Conservation (phyloP, 179 eudicot species). For the Silene coronaria region DNA sequence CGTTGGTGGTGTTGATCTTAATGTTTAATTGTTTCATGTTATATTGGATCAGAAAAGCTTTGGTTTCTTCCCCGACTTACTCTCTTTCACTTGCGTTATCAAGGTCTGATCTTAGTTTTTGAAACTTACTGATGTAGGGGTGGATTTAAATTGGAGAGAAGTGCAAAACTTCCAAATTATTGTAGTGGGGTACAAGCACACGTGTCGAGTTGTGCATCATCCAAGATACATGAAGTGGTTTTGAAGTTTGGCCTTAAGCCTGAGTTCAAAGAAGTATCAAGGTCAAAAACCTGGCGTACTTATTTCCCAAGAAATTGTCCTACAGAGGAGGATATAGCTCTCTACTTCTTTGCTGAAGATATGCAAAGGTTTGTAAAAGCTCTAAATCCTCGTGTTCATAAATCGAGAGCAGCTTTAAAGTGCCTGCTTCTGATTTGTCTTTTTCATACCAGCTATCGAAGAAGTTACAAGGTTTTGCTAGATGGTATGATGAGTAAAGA, state of each 20-base stretch:
- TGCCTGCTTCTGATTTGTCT: neutral
- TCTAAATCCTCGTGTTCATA: neutral
- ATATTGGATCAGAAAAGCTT: neutral
- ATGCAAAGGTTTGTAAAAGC: constrained; percentile 27
- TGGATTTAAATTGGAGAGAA: constrained; percentile 32
- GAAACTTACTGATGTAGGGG: constrained; percentile 29
- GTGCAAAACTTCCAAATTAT: constrained; percentile 25
- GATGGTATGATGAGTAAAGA: constrained; percentile 35
- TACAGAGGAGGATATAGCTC: constrained; percentile 35
- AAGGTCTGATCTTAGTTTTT: neutral
- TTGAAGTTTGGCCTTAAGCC: constrained; percentile 29
- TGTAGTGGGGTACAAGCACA: constrained; percentile 38
- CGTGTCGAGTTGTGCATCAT: constrained; percentile 32
- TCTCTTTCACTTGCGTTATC: neutral
- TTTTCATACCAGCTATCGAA: constrained; percentile 31
- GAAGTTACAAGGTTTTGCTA: constrained; percentile 29
- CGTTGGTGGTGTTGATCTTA: no score
- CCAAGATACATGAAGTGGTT: constrained; percentile 29
- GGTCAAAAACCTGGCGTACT: constrained; percentile 30
- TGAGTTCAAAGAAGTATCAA: constrained; percentile 24
- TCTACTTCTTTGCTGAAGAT: constrained; percentile 51
- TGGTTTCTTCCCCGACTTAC: neutral
- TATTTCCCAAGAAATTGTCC: constrained; percentile 27
- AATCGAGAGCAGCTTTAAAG: neutral
- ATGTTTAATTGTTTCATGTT: neutral